A percentile compares a stretch with the other conserved stretches of the same genome.
Conservation (phyloP, 2,329 filamentous ascomycete species). For the Aspergillus quadrilineatus region DNA sequence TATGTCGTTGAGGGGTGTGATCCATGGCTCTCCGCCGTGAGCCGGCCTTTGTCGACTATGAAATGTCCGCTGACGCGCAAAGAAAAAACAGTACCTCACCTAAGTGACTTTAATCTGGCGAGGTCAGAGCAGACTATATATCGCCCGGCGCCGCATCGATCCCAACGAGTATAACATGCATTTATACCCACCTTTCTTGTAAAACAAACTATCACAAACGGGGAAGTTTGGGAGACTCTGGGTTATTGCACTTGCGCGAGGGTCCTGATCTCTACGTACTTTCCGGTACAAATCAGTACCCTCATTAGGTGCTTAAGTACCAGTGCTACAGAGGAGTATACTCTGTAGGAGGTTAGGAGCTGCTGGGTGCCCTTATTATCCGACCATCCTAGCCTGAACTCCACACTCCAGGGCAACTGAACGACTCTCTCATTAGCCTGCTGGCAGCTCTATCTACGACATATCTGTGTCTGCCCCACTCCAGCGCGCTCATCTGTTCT, state of each 20-base stretch:
- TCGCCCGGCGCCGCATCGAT: neutral
- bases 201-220: slow-evolving; percentile 5
- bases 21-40: slow-evolving; percentile 10
- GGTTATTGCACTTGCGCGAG: neutral
- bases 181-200: neutral
- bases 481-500: slow-evolving; percentile 1
- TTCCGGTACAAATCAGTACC: neutral
- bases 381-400: slow-evolving; percentile 3
- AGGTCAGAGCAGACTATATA: neutral
- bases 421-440: slow-evolving; percentile 3
- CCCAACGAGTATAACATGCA: slow-evolving; percentile 6
- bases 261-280: neutral
- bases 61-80: slow-evolving; percentile 3
- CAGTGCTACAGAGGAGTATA: neutral
- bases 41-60: neutral
- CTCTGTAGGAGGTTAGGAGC: neutral
- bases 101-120: neutral
- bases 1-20: neutral
- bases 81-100: slow-evolving; percentile 3
- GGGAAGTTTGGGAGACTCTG: neutral
- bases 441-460: slow-evolving; percentile 1
- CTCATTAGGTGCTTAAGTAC: neutral
- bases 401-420: slow-evolving; percentile 2
- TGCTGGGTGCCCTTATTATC: neutral
- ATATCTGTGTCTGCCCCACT: slow-evolving; percentile 11